Evolutionary conservation across 2,329 filamentous ascomycete species (phyloP), one percentile per base, ranked within the genome.

Genomic region (Aspergillus japonicus): DNA sequence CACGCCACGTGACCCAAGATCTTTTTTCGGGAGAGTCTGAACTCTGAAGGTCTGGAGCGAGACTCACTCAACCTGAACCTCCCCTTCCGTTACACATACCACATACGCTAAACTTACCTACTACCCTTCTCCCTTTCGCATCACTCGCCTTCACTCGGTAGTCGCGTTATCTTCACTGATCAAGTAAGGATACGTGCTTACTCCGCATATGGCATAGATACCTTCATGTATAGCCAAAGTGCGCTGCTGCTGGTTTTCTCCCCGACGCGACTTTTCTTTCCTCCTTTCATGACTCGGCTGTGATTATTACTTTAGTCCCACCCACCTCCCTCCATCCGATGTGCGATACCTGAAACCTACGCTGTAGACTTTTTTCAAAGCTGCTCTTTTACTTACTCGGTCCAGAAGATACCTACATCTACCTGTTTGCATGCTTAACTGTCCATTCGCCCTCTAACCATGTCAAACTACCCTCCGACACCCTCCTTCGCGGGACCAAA

Each of bases 391-490:
- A 60, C 56, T 62, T 57, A 58, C 48, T 52, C n/a, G 23, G 21
- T 39, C 29, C 54, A 60, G 52, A 57, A 23, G 33, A 24, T 24
- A 19, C 8, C 21, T 21, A 53, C 31, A 19, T 44, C 23, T 11
- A 26, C 50, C 29, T 23, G 39, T 44, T 26, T 39, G 33, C 39
- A 51, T 19, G 47, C 54, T 47, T 52, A 21, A 42, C 26, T 29
- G 26, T 21, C 29, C 14, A 52, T 26, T 29, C 16, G 57, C 33
- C 52, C 47, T 47, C 44, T 5, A 24, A 71, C 56, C 53, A 83
- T 83, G 81, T 79, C 80, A 53, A 76, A 80, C 60, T 81, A 83
- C 71, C 78, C 78, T 57, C 70, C 73, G 60, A 75, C 75, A 49
- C 77, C 80, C 44, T 70, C 78, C 16, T 81, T 79, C 65, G 77